A percentile compares a stretch with the other conserved stretches of the same genome.
Conservation (phyloP, 1,284 basidiomycete genomes). For the Sporisorium scitamineum region DNA sequence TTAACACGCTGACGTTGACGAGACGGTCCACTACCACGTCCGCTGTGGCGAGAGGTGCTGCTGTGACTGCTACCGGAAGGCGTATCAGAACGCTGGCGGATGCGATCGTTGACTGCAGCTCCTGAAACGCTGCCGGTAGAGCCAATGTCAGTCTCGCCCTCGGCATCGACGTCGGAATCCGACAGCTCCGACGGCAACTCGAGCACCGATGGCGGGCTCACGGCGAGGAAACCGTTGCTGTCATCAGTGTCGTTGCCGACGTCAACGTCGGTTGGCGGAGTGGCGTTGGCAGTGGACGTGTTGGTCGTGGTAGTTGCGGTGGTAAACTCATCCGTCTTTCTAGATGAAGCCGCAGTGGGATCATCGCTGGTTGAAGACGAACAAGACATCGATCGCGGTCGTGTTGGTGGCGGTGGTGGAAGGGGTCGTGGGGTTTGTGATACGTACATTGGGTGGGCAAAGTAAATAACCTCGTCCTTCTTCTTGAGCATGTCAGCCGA, state of each 20-base stretch:
- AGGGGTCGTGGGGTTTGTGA: neutral
- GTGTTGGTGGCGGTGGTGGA: neutral
- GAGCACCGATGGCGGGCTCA: constrained; percentile 1
- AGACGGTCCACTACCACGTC: neutral
- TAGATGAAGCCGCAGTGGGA: neutral
- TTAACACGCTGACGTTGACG: constrained; percentile 22
- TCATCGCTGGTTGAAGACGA: neutral
- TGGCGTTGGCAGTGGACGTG: constrained; percentile 3
- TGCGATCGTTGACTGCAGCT: neutral
- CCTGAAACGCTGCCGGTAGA: neutral
- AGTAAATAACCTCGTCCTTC: constrained; percentile 67
- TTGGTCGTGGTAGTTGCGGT: constrained; percentile 1
- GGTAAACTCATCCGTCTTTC: neutral
- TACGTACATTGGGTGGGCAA: constrained; percentile 62
- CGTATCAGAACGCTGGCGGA: constrained; percentile 24
- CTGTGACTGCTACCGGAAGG: constrained; percentile 10
- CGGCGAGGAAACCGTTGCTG: neutral
- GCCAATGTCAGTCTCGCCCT: constrained; percentile 9
- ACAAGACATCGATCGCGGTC: neutral
- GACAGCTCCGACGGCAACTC: constrained; percentile 24
- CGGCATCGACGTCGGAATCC: constrained; percentile 16
- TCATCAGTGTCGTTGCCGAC: neutral
- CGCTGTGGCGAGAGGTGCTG: neutral
- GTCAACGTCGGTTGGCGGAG: neutral
- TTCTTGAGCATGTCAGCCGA: constrained; percentile 65